A percentile compares a stretch with the other conserved stretches of the same genome.
Conservation (phyloP, 2,329 filamentous ascomycete genomes). For the Monilinia fructicola region DNA sequence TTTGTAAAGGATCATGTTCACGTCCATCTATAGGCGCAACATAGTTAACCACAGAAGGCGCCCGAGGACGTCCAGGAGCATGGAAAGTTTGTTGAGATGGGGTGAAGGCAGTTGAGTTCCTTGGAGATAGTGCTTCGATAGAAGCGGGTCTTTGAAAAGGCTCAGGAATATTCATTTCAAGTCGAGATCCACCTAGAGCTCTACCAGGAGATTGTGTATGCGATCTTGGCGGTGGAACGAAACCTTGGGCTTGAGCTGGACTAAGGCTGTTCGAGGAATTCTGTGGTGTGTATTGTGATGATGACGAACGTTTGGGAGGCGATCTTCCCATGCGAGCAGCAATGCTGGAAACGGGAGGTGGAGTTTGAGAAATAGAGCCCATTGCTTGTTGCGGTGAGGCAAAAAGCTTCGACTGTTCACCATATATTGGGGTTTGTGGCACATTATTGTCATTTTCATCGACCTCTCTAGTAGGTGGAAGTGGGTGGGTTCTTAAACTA, state of each 20-base stretch:
- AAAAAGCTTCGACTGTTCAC: slow-evolving; percentile 32
- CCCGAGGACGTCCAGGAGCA: slow-evolving; percentile 47
- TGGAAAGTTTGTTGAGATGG: slow-evolving; percentile 24
- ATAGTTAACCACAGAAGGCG: slow-evolving; percentile 56
- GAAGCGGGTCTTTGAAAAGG: slow-evolving; percentile 55
- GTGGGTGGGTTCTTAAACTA: slow-evolving; percentile 50
- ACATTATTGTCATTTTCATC: slow-evolving; percentile 54
- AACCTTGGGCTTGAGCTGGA: slow-evolving; percentile 33
- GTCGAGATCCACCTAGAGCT: slow-evolving; percentile 49
- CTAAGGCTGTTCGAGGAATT: slow-evolving; percentile 35
- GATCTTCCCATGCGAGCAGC: slow-evolving; percentile 50
- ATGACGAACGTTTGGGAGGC: slow-evolving; percentile 54
- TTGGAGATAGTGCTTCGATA: slow-evolving; percentile 40
- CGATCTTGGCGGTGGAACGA: slow-evolving; percentile 57
- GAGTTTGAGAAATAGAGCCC: slow-evolving; percentile 47
- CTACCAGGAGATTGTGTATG: slow-evolving; percentile 64
- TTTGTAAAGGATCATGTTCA: slow-evolving; percentile 73
- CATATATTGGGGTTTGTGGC: slow-evolving; percentile 32
- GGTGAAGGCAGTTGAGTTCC: slow-evolving; percentile 23
- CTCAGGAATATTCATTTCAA: slow-evolving; percentile 42
- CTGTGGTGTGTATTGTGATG: slow-evolving; percentile 53
- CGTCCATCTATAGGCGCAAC: slow-evolving; percentile 64
- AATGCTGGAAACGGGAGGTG: slow-evolving; percentile 47
- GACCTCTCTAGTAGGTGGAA: slow-evolving; percentile 62
- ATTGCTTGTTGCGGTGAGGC: slow-evolving; percentile 38